Percentiles rank a stretch among this genome's conserved stretches.
Evolutionary conservation across 1,284 basidiomycete genomes (phyloP).

Genomic region (Malassezia vespertilionis): DNA sequence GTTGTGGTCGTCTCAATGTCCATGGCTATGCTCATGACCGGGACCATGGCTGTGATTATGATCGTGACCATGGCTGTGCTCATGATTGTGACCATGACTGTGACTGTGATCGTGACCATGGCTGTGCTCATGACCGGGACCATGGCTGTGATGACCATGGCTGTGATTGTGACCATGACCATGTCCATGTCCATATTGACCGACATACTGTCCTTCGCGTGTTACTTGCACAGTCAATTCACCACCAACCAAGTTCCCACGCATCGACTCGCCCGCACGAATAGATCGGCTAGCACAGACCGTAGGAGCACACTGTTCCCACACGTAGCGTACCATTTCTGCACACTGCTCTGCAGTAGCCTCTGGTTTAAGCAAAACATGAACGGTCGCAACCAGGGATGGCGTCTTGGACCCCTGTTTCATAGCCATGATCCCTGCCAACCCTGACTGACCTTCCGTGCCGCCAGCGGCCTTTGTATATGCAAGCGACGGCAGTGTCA

Average conservation of each 20-base stretch:
- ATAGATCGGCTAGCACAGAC: conserved; percentile 31
- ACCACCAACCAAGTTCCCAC: conserved; percentile 33
- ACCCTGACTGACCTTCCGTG: conserved; percentile 19
- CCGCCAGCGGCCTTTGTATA: conserved; percentile 14
- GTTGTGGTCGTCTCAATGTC: conserved; percentile 13
- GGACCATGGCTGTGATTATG: conserved; percentile 18
- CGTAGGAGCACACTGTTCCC: conserved; percentile 33
- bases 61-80: conserved; percentile 18
- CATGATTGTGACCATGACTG: conserved; percentile 11
- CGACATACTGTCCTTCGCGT: conserved; percentile 21
- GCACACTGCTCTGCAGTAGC: conserved; percentile 31
- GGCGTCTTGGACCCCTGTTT: conserved; percentile 31
- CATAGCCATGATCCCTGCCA: conserved; percentile 19
- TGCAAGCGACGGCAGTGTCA: conserved; percentile 37
- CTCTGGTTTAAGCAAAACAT: conserved; percentile 24
- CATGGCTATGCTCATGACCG: conserved; percentile 19
- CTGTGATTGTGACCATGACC: conserved; percentile 2
- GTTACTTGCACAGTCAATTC: conserved; percentile 36
- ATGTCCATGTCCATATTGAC: neutral
- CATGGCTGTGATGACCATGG: conserved; percentile 11
- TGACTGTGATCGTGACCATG: neutral
- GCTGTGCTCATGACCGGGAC: no score
- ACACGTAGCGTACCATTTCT: conserved; percentile 38
- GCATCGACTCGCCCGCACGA: conserved; percentile 31
- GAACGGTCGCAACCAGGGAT: conserved; percentile 33